These are phyloP conservation scores for Chlorencoelia australis DNA, from an alignment of 2,329 filamentous ascomycete genomes.

Conservation along the genomic window DNA sequence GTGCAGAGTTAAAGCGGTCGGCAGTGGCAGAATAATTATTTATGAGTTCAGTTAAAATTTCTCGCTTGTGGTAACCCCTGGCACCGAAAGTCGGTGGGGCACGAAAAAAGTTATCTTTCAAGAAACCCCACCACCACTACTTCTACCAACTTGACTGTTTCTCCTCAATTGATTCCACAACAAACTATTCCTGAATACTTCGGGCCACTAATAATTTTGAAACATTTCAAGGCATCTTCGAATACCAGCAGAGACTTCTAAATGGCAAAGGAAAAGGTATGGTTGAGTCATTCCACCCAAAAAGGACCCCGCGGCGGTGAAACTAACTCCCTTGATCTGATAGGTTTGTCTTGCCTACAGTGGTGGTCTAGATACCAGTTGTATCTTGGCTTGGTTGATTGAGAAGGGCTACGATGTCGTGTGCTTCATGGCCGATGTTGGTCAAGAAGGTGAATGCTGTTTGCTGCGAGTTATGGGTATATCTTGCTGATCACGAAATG, in stretches of 20 bases:
- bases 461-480: conserved; percentile 12
- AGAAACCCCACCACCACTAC: too few relatives aligned
- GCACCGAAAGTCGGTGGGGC: too few relatives aligned
- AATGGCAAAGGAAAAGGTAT: conserved; percentile 23
- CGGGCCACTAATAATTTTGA: conserved; percentile 1
- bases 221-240: neutral
- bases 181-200: neutral
- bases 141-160: too few relatives aligned
- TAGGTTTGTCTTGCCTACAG: conserved; percentile 35
- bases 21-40: too few relatives aligned
- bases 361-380: conserved; percentile 36
- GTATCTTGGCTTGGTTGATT: conserved; percentile 36
- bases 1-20: too few relatives aligned
- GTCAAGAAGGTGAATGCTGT: conserved; percentile 43
- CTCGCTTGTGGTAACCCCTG: too few relatives aligned
- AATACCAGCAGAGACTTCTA: conserved; percentile 4
- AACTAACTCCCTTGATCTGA: conserved; percentile 10
- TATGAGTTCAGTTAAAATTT: too few relatives aligned
- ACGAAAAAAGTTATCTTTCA: too few relatives aligned
- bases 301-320: conserved; percentile 4
- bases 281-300: conserved; percentile 1
- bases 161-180: conserved; percentile 3
- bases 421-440: conserved; percentile 57
- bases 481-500: conserved; percentile 5
- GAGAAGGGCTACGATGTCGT: conserved; percentile 39